Evolutionary conservation across 345 rosid species (phyloP), one percentile per base, ranked within the genome.

Genomic region (Brassica carinata): DNA sequence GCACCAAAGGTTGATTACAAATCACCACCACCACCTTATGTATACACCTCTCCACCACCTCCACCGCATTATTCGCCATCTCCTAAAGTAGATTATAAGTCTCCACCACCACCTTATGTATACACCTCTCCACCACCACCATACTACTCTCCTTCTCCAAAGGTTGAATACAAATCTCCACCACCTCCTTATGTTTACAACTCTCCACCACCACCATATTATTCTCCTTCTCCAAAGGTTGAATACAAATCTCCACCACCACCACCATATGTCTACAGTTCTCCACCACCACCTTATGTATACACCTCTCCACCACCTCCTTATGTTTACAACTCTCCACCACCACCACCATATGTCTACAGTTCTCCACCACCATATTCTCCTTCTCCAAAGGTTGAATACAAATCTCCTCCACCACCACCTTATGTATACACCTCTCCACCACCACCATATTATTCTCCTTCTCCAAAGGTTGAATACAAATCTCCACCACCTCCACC

Each of bases 11-110:
- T 19, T 2, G 64, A 75, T 0, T 75, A 75, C 7, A 51, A 75
- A 5, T 65, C 71, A 3, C 78, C 78, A 30, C 63, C 71, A 74
- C 70, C 63, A 7, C 63, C 77, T 5, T 45, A 74, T 8, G 77
- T 64, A 1, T 64, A 64, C 5, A 64, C 2, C 18, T 64, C 63
- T 29, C 77, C 77, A n/a, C 31, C 64, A 19, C 17, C 33, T n/a
- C 65, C 34, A 51, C 58, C 58, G n/a, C 5, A 10, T n/a, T 51
- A 51, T 51, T 51, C 58, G 7, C 58, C 58, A 51, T 51, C 58
- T 51, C 58, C 58, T 7, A 51, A 51, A n/a, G 17, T 51, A 51
- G 58, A 14, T 51, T 51, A 51, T n/a, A 51, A 51, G 15, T 45
- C 53, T 13, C 53, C 15, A 45, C 53, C 53, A 11, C 53, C 53